phyloP scores from a whole-genome alignment of 225 moss, liverwort and hornwort species.

The Asterella californica region DNA sequence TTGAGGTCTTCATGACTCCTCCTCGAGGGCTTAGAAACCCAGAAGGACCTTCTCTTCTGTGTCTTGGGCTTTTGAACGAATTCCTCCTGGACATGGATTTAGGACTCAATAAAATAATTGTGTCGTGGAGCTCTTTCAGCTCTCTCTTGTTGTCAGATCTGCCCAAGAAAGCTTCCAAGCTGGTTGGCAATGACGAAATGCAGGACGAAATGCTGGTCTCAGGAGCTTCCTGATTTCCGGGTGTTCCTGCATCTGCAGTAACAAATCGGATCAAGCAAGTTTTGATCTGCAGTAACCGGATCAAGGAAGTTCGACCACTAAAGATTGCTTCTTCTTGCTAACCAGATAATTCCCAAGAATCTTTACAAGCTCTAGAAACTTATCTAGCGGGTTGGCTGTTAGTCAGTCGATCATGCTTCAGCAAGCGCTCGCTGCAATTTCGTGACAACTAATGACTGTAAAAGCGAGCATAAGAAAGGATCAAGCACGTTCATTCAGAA shows the following conservation, averaged over 20 bases:
- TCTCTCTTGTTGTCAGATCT: conserved; percentile 13
- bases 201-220: background rate
- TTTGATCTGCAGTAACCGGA: too few relatives aligned
- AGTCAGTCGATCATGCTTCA: background rate
- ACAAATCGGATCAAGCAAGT: background rate
- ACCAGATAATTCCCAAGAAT: too few relatives aligned
- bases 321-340: too few relatives aligned
- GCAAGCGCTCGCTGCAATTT: background rate
- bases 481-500: too few relatives aligned
- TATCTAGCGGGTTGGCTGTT: too few relatives aligned
- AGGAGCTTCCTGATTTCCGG: background rate
- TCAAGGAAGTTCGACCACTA: too few relatives aligned
- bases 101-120: conserved; percentile 12
- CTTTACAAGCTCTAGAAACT: too few relatives aligned
- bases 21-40: conserved; percentile 11
- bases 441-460: too few relatives aligned
- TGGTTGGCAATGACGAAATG: background rate
- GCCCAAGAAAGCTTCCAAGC: conserved; percentile 17
- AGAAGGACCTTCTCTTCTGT: conserved; percentile 5
- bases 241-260: conserved; percentile 8
- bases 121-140: conserved; percentile 10
- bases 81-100: conserved; percentile 7
- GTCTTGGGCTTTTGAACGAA: conserved; percentile 9
- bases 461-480: background rate
- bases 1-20: background rate